Evolutionary conservation across 345 rosid genomes (phyloP), one percentile per base, ranked within the genome.

Genomic region (rapeseed (Brassica napus)): DNA sequence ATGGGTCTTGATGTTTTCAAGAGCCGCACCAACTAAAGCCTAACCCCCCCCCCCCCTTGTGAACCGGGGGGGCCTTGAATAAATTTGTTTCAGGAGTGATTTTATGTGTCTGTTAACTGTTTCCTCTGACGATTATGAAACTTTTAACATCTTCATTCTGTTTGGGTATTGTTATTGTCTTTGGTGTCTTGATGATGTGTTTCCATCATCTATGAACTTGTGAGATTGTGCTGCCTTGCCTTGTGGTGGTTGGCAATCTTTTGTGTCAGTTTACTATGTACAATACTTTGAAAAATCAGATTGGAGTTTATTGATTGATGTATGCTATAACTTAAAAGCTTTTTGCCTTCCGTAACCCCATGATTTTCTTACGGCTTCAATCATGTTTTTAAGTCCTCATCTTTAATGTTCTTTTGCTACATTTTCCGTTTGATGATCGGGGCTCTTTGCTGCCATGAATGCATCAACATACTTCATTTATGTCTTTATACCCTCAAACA

Each of bases 1-100:
- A 86, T 88, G 88, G 86, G 87, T 64, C 89, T 88, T 28, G 88
- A 88, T 74, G 91, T 88, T 58, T 72, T 86, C 57, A 86, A 69
- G 76, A 86, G 87, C 81, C 89, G 89, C 39, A 75, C 82, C 76
- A 82, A 59, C 79, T 85, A 85, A 71, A 14, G 57, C 81, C 73
- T 70, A 52, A 26, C 2, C 24, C 1, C 24, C 24, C 11, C 32
- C 10, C 10, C 14, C 49, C 74, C 1, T 61, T 61, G 14, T 3
- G 7, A 32, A 47, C 8, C 10, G 14, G 71, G 74, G 16, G 71
- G 74, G 5, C 1, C 6, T 72, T 30, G 57, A 79, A 79, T 73
- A 79, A 79, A 55, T 79, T 73, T 79, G 77, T 79, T 59, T 78
- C 37, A 42, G 24, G 77, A 65, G 72, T 65, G 72, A 70, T 1